A percentile compares a stretch with the other conserved stretches of the same genome.
Evolutionary conservation across 2,329 filamentous ascomycete species (phyloP).

Genomic region (Fusarium drepaniforme): DNA sequence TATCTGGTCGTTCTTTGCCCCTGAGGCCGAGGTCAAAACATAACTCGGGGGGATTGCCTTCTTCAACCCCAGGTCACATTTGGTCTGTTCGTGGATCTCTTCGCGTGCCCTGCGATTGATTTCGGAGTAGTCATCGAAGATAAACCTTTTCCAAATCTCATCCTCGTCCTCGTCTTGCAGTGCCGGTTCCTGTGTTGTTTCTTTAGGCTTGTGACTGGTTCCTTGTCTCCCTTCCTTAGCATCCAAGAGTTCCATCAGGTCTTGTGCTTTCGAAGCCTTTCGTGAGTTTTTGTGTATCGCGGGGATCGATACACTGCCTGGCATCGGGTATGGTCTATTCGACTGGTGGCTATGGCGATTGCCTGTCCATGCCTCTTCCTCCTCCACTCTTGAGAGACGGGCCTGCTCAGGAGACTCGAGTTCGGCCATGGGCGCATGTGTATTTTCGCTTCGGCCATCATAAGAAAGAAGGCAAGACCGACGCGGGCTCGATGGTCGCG

Average conservation of each 20-base stretch:
- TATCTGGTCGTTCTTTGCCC: neutral
- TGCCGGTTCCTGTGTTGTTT: neutral
- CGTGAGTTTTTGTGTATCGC: slow-evolving; percentile 3
- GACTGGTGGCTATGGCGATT: neutral
- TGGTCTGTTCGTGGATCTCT: slow-evolving; percentile 38
- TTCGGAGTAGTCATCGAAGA: slow-evolving; percentile 39
- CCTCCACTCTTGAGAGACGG: neutral
- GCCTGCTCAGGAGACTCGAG: neutral
- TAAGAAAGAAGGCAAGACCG: neutral
- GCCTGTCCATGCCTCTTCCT: neutral
- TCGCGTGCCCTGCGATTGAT: slow-evolving; percentile 33
- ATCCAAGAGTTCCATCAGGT: slow-evolving; percentile 38
- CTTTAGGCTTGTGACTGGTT: neutral
- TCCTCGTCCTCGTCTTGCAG: slow-evolving; percentile 39
- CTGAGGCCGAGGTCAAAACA: slow-evolving; percentile 34
- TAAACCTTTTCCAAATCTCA: slow-evolving; percentile 46
- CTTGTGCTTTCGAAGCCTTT: slow-evolving; percentile 21
- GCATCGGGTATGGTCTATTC: slow-evolving; percentile 1
- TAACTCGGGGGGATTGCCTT: slow-evolving; percentile 19
- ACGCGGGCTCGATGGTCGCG: neutral
- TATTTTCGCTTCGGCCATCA: neutral
- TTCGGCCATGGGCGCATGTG: neutral
- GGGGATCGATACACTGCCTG: slow-evolving; percentile 10
- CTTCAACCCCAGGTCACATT: slow-evolving; percentile 18
- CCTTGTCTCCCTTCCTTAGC: slow-evolving; percentile 17